Evolutionary conservation across 2,329 filamentous ascomycete genomes (phyloP).

Genomic region (Pleoardoris graminearum): DNA sequence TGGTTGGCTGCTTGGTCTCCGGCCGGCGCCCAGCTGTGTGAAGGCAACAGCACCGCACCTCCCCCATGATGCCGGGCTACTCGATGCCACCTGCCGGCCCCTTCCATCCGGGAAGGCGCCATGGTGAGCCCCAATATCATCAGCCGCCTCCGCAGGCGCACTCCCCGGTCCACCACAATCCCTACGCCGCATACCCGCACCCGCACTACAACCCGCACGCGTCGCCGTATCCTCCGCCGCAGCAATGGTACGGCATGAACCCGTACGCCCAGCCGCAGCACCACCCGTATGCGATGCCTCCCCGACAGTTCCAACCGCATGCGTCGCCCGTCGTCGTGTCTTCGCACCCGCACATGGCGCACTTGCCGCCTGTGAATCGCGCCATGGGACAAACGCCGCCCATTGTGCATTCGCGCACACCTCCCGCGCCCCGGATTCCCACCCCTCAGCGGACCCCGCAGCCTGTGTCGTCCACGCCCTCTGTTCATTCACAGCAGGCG

Average conservation of each 20-base stretch:
- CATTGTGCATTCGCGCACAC: constrained; percentile 42
- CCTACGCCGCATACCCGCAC: constrained; percentile 44
- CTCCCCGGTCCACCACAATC: constrained; percentile 44
- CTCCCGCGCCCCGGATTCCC: constrained; percentile 36
- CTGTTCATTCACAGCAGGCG: constrained; percentile 41
- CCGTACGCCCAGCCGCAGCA: constrained; percentile 46
- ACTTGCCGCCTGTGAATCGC: constrained; percentile 52
- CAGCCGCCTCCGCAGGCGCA: constrained; percentile 41
- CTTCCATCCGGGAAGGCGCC: constrained; percentile 47
- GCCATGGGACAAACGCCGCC: constrained; percentile 43
- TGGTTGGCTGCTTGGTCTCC: constrained; percentile 42
- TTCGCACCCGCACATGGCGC: constrained; percentile 51
- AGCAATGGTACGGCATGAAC: constrained; percentile 40
- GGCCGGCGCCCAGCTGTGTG: constrained; percentile 45
- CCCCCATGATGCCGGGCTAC: constrained; percentile 76
- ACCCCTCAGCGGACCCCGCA: constrained; percentile 39
- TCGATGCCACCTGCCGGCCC: constrained; percentile 46
- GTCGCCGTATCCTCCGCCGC: constrained; percentile 46
- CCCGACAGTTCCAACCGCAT: constrained; percentile 44
- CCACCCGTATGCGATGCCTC: constrained; percentile 46
- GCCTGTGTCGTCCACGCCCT: constrained; percentile 40
- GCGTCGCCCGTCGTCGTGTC: constrained; percentile 52
- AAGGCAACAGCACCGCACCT: constrained; percentile 51
- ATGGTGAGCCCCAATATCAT: constrained; percentile 45
- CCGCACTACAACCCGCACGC: constrained; percentile 46